phyloP scores from a whole-genome alignment of 2,329 filamentous ascomycete species.

The Colletotrichum sp. region DNA sequence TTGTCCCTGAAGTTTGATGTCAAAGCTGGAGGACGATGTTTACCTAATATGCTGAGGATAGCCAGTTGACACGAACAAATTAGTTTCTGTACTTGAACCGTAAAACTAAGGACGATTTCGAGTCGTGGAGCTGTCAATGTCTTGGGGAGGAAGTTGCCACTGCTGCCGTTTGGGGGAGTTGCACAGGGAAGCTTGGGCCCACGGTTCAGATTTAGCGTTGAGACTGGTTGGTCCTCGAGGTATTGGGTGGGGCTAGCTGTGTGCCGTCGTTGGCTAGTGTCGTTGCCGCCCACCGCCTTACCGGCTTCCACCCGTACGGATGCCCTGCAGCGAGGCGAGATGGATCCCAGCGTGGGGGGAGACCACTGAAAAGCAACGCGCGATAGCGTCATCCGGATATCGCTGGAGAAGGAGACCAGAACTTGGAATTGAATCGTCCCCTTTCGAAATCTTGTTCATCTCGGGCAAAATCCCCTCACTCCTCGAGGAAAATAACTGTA shows the following conservation, averaged over 20 bases:
- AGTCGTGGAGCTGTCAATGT: not conserved
- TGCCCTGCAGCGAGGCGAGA: conserved; percentile 10
- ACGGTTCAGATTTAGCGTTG: not conserved
- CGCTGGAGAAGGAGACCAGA: not conserved
- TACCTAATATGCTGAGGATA: not conserved
- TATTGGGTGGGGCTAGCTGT: not conserved
- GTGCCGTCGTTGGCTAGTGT: not conserved
- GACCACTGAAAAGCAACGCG: conserved; percentile 8
- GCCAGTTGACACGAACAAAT: not conserved
- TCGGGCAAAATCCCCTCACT: not conserved
- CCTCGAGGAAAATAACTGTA: not conserved
- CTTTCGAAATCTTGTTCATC: not conserved
- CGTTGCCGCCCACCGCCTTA: not conserved
- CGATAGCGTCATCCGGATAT: conserved; percentile 16
- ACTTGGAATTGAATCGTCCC: not conserved
- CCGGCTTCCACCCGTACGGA: not conserved
- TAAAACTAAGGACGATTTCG: not conserved
- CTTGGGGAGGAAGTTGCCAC: not conserved
- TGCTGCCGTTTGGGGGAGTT: not conserved
- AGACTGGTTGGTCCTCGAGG: not conserved
- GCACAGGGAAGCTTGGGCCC: conserved; percentile 1
- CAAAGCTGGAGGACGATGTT: not conserved
- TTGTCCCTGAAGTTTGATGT: not conserved
- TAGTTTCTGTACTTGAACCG: not conserved
- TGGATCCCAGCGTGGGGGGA: conserved; percentile 4